A percentile compares a stretch with the other conserved stretches of the same genome.
These are phyloP conservation scores for Wickerhamomyces bisporus DNA, from an alignment of 805 yeast genomes.

Conservation along the genomic window DNA sequence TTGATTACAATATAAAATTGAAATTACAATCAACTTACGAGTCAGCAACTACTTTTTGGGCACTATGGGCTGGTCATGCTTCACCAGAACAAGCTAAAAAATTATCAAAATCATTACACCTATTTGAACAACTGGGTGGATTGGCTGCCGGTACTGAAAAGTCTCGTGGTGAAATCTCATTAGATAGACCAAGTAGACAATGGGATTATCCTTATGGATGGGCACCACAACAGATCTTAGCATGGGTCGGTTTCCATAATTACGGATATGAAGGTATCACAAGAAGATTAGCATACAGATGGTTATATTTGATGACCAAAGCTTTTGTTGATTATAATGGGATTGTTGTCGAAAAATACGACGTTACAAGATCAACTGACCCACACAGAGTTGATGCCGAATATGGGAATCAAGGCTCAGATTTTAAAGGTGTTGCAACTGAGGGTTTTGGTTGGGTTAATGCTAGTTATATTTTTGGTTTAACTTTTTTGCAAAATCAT, in stretches of 20 bases:
- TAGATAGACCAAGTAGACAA: conserved; percentile 81
- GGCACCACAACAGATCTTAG: conserved; percentile 97
- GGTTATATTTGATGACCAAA: conserved; percentile 86
- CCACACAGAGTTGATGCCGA: conserved; percentile 94
- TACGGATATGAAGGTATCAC: conserved; percentile 68
- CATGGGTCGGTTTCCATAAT: conserved; percentile 79
- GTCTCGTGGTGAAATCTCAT: conserved; percentile 66
- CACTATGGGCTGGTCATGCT: conserved; percentile 79
- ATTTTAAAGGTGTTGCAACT: conserved; percentile 85
- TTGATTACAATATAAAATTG: conserved; percentile 71
- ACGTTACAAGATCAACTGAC: conserved; percentile 74
- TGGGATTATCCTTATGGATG: conserved; percentile 99
- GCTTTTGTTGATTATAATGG: conserved; percentile 92
- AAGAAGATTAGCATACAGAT: conserved; percentile 70
- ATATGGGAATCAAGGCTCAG: conserved; percentile 95
- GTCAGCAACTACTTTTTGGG: conserved; percentile 89
- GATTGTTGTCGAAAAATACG: conserved; percentile 91
- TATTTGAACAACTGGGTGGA: conserved; percentile 86
- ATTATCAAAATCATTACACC: conserved; percentile 55
- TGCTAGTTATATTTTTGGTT: conserved; percentile 73
- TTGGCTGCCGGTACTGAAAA: conserved; percentile 75
- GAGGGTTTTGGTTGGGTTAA: conserved; percentile 99
- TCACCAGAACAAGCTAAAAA: conserved; percentile 60
- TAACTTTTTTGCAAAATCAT: conserved; percentile 57
- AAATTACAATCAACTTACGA: conserved; percentile 60